Conservation (phyloP, 2,329 filamentous ascomycete genomes). For the Xylariaceae sp. region DNA sequence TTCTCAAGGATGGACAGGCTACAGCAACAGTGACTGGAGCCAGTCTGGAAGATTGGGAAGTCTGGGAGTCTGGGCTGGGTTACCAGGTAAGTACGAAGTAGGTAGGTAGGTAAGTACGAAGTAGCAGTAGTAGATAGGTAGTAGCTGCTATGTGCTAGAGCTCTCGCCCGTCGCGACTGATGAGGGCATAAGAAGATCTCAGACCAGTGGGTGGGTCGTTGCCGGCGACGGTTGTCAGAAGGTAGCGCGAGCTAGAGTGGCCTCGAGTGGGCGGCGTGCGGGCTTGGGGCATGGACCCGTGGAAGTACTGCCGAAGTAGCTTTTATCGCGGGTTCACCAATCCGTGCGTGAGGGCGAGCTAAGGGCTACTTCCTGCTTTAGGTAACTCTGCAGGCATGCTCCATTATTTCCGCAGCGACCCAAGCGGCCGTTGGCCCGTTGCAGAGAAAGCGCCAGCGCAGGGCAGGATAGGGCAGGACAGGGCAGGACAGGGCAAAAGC, state of each 20-base stretch:
- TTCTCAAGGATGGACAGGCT: slow-evolving; percentile 9
- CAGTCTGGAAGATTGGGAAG: no score
- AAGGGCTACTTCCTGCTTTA: slow-evolving; percentile 2
- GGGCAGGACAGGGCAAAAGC: slow-evolving; percentile 12
- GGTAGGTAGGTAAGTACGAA: no score
- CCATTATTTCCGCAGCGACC: slow-evolving; percentile 2
- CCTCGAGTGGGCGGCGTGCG: neutral
- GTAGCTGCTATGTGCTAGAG: slow-evolving; percentile 27
- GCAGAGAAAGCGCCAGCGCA: slow-evolving; percentile 1
- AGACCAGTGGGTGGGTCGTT: slow-evolving; percentile 17
- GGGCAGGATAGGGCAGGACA: slow-evolving; percentile 12
- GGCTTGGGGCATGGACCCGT: no score
- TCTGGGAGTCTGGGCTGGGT: no score
- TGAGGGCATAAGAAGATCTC: slow-evolving; percentile 14
- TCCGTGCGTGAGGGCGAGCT: slow-evolving; percentile 6
- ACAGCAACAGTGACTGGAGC: slow-evolving; percentile 11
- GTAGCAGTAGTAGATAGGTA: neutral
- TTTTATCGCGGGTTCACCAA: slow-evolving; percentile 8
- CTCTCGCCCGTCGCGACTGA: slow-evolving; percentile 25
- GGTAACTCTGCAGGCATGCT: slow-evolving; percentile 1
- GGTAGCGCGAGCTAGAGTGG: neutral
- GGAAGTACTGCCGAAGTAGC: neutral
- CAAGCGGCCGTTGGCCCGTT: neutral
- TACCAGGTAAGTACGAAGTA: no score
- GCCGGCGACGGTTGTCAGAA: slow-evolving; percentile 13